phyloP scores from a whole-genome alignment of 2,329 filamentous ascomycete species.

The Ploettnerulaceae sp. region DNA sequence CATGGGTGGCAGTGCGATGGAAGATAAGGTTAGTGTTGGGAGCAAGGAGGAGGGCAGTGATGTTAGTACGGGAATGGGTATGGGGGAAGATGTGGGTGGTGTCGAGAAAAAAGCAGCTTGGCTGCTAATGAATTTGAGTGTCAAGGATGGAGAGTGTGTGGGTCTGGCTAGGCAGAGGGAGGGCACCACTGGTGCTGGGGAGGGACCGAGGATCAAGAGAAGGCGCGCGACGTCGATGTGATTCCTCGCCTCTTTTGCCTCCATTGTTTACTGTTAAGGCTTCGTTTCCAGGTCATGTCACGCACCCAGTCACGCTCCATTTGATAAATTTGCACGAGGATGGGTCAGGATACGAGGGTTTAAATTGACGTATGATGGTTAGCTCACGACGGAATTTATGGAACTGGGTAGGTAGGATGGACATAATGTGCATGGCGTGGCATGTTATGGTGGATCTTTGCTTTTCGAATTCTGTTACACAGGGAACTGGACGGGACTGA shows the following conservation, averaged over 20 bases:
- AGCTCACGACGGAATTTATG: not conserved
- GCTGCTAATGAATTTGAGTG: slow-evolving; percentile 44
- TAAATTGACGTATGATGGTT: not conserved
- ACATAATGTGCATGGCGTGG: not conserved
- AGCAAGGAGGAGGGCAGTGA: not conserved
- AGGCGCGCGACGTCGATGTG: slow-evolving; percentile 38
- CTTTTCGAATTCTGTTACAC: not conserved
- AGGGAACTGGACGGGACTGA: not conserved
- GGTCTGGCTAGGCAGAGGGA: not conserved
- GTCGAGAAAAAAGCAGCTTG: slow-evolving; percentile 44
- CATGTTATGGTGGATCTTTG: not conserved
- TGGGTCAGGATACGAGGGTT: not conserved
- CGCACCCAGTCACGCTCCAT: no score
- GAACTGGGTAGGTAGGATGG: not conserved
- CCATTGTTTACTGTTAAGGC: not conserved
- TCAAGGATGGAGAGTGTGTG: slow-evolving; percentile 29
- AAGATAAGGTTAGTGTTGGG: slow-evolving; percentile 17
- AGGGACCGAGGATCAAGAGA: slow-evolving; percentile 37
- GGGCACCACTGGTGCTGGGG: not conserved
- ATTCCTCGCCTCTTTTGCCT: not conserved
- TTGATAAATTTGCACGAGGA: not conserved
- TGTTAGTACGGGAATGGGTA: slow-evolving; percentile 11
- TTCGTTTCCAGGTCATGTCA: no score
- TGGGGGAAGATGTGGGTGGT: slow-evolving; percentile 24
- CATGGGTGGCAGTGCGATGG: slow-evolving; percentile 12